Evolutionary conservation across 2,329 filamentous ascomycete species (phyloP).

Genomic region (Neurospora sp.): DNA sequence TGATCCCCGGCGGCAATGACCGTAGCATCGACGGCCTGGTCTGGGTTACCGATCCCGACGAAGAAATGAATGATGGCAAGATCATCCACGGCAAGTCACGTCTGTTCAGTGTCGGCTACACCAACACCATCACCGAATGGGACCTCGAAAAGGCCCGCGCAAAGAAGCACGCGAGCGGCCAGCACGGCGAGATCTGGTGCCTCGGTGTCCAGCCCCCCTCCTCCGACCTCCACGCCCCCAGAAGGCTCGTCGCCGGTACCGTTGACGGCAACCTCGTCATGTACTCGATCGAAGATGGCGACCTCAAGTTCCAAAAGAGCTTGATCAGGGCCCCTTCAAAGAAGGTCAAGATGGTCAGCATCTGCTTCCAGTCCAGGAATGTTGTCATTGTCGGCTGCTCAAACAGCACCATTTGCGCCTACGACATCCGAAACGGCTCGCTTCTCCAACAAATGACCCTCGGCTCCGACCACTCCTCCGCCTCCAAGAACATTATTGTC

Average conservation of each 20-base stretch:
- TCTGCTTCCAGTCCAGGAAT: constrained; percentile 78
- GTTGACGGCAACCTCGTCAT: constrained; percentile 84
- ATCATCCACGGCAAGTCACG: constrained; percentile 62
- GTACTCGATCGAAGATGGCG: constrained; percentile 75
- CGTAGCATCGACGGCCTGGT: constrained; percentile 82
- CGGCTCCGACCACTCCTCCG: constrained; percentile 65
- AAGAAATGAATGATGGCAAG: constrained; percentile 52
- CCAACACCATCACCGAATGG: constrained; percentile 89
- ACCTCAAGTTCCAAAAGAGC: constrained; percentile 69
- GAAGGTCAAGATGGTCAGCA: constrained; percentile 80
- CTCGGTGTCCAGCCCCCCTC: constrained; percentile 71
- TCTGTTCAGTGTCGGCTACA: constrained; percentile 94
- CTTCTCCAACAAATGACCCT: constrained; percentile 75
- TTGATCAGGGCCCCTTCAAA: constrained; percentile 69
- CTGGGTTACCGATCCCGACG: constrained; percentile 81
- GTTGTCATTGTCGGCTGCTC: constrained; percentile 83
- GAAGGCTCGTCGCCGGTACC: constrained; percentile 73
- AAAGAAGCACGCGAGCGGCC: constrained; percentile 74
- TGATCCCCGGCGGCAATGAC: constrained; percentile 73
- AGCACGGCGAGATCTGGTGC: constrained; percentile 96
- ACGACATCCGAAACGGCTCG: constrained; percentile 71
- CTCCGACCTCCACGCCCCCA: constrained; percentile 20
- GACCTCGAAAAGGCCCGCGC: constrained; percentile 71
- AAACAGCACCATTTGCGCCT: constrained; percentile 90
- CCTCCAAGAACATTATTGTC: constrained; percentile 76